A percentile compares a stretch with the other conserved stretches of the same genome.
Conservation (phyloP, 73 alveolate species). For the Effrenium voratum region DNA sequence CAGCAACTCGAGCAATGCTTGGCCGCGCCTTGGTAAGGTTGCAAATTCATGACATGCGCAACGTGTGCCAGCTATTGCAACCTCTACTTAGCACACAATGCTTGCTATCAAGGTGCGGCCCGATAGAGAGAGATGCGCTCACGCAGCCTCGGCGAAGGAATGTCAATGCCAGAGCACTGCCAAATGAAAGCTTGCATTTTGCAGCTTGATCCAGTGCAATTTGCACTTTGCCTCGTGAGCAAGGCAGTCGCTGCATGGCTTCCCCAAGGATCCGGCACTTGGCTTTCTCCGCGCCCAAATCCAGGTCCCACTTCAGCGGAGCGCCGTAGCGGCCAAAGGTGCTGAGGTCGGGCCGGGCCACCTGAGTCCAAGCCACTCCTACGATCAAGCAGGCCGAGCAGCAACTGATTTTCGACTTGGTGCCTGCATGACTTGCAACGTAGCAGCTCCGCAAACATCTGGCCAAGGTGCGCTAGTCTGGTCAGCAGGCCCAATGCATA, state of each 20-base stretch:
- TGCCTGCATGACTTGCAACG: too few relatives aligned
- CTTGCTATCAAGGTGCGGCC: conserved; percentile 20
- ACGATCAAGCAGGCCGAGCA: too few relatives aligned
- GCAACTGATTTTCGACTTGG: too few relatives aligned
- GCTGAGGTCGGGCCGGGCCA: conserved; percentile 70
- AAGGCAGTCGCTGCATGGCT: too few relatives aligned
- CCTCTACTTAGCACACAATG: too few relatives aligned
- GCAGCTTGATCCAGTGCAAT: too few relatives aligned
- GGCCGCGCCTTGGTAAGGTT: conserved; percentile 45
- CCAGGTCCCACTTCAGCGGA: conserved; percentile 8
- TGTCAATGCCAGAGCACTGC: too few relatives aligned
- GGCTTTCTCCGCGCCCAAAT: too few relatives aligned
- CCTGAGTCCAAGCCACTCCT: too few relatives aligned
- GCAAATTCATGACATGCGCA: background rate
- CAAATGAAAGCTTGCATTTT: too few relatives aligned
- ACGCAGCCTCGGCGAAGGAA: conserved; percentile 63
- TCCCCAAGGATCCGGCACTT: too few relatives aligned
- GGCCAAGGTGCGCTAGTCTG: background rate
- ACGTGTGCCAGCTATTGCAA: background rate
- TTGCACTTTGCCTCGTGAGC: too few relatives aligned
- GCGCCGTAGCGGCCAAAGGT: conserved; percentile 71
- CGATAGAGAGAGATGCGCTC: conserved; percentile 65
- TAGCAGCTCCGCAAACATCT: background rate
- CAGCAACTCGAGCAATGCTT: conserved; percentile 54
- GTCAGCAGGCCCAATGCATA: background rate